These are phyloP conservation scores for Termitomyces sp. DNA, from an alignment of 768 basidiomycete species.

Conservation along the genomic window DNA sequence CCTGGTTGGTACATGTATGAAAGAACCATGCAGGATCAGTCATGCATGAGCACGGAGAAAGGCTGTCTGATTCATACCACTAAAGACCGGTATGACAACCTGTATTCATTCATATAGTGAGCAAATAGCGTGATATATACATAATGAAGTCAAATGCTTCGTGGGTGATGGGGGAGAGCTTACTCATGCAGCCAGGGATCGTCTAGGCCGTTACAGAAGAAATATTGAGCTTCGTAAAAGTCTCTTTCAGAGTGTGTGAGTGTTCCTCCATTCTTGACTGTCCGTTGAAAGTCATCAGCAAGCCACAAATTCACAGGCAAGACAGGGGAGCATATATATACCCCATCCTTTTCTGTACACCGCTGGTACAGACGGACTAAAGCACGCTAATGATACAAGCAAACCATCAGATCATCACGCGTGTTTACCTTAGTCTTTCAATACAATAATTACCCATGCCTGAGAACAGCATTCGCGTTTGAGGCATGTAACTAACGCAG, in stretches of 20 bases:
- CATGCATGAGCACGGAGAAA: not conserved
- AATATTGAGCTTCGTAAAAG: slow-evolving; percentile 27
- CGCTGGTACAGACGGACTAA: slow-evolving; percentile 29
- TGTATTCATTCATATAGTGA: slow-evolving; percentile 1
- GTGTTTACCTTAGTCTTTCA: not conserved
- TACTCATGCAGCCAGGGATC: slow-evolving; percentile 34
- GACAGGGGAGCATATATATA: slow-evolving; percentile 16
- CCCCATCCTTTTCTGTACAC: slow-evolving; percentile 27
- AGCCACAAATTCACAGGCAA: not conserved
- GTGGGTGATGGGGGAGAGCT: not conserved
- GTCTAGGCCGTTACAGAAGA: slow-evolving; percentile 29
- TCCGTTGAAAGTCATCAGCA: not conserved
- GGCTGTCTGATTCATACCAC: slow-evolving; percentile 17
- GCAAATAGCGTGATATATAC: too few species aligned
- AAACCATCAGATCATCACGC: not conserved
- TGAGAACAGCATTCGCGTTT: slow-evolving; percentile 12
- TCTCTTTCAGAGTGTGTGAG: slow-evolving; percentile 27
- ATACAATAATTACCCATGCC: slow-evolving; percentile 10
- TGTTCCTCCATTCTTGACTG: slow-evolving; percentile 30
- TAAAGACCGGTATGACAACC: slow-evolving; percentile 22
- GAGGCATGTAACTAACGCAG: not conserved
- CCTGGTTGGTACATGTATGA: slow-evolving; percentile 15
- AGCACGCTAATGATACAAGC: slow-evolving; percentile 22
- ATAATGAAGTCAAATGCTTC: not conserved
- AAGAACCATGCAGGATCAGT: not conserved